A percentile compares a stretch with the other conserved stretches of the same genome.
These are phyloP conservation scores for Coriaria nepalensis DNA, from an alignment of 306 rosid species.

Conservation along the genomic window DNA sequence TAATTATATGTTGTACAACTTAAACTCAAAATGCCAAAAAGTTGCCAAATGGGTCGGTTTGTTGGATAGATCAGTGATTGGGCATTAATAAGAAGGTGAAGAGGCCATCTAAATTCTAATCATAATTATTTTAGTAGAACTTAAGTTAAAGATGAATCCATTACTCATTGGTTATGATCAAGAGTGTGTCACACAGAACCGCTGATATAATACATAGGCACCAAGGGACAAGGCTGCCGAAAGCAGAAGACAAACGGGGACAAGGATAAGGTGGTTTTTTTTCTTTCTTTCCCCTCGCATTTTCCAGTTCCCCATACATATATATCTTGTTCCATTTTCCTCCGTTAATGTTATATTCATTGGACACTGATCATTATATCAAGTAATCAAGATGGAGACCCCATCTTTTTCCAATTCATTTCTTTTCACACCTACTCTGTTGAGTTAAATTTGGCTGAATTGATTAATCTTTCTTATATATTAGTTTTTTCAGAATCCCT, in stretches of 20 bases:
- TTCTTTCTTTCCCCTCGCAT: conserved; percentile 1
- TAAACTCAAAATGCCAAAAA: too few species aligned
- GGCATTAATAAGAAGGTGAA: too few species aligned
- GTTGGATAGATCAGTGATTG: too few species aligned
- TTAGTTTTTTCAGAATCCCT: too few species aligned
- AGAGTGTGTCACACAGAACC: conserved; percentile 12
- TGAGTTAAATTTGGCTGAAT: too few species aligned
- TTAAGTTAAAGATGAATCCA: too few species aligned
- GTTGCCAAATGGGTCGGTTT: too few species aligned
- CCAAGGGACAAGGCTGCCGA: conserved; percentile 38
- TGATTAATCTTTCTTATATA: too few species aligned
- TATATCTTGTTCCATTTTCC: conserved; percentile 1
- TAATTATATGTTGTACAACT: too few species aligned
- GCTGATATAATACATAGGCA: conserved; percentile 16
- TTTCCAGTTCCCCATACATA: conserved; percentile 22
- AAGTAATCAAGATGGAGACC: background rate
- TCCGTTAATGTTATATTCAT: background rate
- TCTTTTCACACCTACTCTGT: conserved; percentile 22
- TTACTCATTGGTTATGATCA: too few species aligned
- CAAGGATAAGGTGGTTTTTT: conserved; percentile 24
- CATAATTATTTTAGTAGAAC: too few species aligned
- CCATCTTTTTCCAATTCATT: conserved; percentile 9
- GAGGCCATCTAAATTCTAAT: too few species aligned
- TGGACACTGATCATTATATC: conserved; percentile 1
- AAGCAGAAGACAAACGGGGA: conserved; percentile 35